Conservation (phyloP, 2,329 filamentous ascomycete genomes). For the Amauroascus niger region DNA sequence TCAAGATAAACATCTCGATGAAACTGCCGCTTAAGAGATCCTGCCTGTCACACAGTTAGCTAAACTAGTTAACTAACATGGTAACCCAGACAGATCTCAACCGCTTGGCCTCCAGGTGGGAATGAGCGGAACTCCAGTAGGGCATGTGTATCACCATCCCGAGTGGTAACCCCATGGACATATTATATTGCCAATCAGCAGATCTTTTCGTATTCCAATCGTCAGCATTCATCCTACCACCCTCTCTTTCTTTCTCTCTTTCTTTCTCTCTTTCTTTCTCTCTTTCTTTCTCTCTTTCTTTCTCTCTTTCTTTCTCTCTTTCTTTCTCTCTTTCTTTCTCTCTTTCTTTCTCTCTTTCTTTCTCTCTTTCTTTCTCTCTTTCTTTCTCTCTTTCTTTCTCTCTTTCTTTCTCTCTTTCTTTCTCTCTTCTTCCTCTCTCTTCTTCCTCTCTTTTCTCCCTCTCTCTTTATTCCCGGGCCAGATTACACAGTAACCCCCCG, state of each 20-base stretch:
- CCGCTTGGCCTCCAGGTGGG: no score
- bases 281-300: no score
- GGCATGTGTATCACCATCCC: not conserved
- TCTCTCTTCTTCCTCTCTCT: not conserved
- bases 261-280: no score
- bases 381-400: not conserved
- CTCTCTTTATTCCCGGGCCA: no score
- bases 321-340: no score
- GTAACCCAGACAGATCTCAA: not conserved
- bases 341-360: no score
- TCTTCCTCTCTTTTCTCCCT: not conserved
- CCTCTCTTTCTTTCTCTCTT: not conserved
- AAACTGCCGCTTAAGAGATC: slow-evolving; percentile 2
- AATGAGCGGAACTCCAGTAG: not conserved
- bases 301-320: no score
- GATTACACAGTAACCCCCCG: no score
- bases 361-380: no score
- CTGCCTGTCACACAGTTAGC: slow-evolving; percentile 4
- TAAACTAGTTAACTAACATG: no score
- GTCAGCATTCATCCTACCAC: not conserved
- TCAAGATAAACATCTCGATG: no score
- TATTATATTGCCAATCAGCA: not conserved
- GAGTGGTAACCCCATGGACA: not conserved
- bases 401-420: no score
- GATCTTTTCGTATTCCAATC: slow-evolving; percentile 3